Conservation (phyloP, 2,329 filamentous ascomycete species). For the Cladophialophora bantiana region DNA sequence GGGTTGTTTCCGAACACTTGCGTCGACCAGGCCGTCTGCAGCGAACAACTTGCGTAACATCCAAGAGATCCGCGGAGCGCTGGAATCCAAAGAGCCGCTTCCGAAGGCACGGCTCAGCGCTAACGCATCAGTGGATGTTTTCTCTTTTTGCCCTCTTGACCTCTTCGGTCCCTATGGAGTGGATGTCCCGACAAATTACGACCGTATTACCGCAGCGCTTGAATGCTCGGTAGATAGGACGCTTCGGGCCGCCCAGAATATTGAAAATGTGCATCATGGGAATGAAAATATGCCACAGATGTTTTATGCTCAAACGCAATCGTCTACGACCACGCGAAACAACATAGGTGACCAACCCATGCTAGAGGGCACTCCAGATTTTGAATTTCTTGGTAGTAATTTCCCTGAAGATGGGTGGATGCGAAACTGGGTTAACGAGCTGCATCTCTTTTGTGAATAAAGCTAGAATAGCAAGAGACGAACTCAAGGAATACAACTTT, state of each 20-base stretch:
- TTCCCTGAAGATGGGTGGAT: slow-evolving; percentile 32
- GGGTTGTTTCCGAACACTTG: slow-evolving; percentile 19
- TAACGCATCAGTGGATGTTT: background rate
- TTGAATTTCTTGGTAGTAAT: slow-evolving; percentile 19
- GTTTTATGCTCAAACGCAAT: background rate
- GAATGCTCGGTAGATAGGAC: background rate
- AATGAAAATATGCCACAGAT: slow-evolving; percentile 1
- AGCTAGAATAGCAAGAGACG: background rate
- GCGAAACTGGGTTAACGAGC: slow-evolving; percentile 30
- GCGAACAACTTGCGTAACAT: slow-evolving; percentile 29
- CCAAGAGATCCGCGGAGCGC: slow-evolving; percentile 24
- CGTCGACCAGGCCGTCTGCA: slow-evolving; percentile 22
- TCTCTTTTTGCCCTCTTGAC: slow-evolving; percentile 10
- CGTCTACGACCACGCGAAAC: background rate
- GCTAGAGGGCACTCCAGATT: slow-evolving; percentile 11
- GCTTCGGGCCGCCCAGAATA: background rate
- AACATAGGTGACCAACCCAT: background rate
- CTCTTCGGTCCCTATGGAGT: slow-evolving; percentile 26
- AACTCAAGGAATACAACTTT: background rate
- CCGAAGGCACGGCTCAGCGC: background rate
- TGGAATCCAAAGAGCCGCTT: slow-evolving; percentile 2
- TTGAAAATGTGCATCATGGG: background rate
- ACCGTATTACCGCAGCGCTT: slow-evolving; percentile 17
- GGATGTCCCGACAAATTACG: slow-evolving; percentile 19
- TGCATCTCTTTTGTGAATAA: slow-evolving; percentile 24